A percentile compares a stretch with the other conserved stretches of the same genome.
phyloP scores from a whole-genome alignment of 768 basidiomycete genomes.

The Butyriboletus loyo region DNA sequence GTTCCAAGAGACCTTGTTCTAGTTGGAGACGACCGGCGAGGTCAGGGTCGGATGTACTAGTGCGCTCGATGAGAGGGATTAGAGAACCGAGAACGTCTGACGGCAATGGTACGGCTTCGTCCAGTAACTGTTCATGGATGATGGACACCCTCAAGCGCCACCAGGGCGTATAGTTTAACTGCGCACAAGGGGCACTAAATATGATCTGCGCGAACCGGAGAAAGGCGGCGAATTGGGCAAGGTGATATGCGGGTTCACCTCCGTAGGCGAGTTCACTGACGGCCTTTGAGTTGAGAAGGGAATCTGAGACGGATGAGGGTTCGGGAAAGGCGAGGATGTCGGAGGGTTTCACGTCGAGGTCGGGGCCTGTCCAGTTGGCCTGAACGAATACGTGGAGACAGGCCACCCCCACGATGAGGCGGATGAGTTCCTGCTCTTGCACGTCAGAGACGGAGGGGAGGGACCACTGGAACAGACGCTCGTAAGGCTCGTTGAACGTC shows the following conservation, averaged over 20 bases:
- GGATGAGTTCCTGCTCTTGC: constrained; percentile 49
- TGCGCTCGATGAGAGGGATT: constrained; percentile 37
- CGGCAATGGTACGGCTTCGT: constrained; percentile 71
- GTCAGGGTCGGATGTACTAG: constrained; percentile 56
- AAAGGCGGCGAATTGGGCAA: constrained; percentile 64
- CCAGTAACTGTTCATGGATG: constrained; percentile 73
- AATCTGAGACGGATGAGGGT: constrained; percentile 37
- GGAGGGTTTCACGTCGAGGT: constrained; percentile 55
- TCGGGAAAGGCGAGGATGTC: constrained; percentile 39
- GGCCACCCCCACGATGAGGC: constrained; percentile 68
- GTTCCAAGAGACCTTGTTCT: constrained; percentile 78
- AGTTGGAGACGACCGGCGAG: constrained; percentile 65
- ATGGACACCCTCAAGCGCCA: constrained; percentile 78
- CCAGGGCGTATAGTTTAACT: constrained; percentile 58
- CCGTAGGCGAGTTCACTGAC: constrained; percentile 74
- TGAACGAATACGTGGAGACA: constrained; percentile 90
- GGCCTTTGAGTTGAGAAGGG: constrained; percentile 60
- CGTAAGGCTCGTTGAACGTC: constrained; percentile 40
- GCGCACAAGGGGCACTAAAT: constrained; percentile 48
- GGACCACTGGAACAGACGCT: constrained; percentile 33
- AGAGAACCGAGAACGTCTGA: constrained; percentile 40
- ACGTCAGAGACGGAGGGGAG: constrained; percentile 30
- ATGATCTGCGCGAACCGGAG: constrained; percentile 75
- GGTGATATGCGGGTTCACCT: constrained; percentile 96
- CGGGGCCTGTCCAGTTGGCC: constrained; percentile 94